phyloP scores from a whole-genome alignment of 1,284 basidiomycete species.

The Earliella scabrosa region DNA sequence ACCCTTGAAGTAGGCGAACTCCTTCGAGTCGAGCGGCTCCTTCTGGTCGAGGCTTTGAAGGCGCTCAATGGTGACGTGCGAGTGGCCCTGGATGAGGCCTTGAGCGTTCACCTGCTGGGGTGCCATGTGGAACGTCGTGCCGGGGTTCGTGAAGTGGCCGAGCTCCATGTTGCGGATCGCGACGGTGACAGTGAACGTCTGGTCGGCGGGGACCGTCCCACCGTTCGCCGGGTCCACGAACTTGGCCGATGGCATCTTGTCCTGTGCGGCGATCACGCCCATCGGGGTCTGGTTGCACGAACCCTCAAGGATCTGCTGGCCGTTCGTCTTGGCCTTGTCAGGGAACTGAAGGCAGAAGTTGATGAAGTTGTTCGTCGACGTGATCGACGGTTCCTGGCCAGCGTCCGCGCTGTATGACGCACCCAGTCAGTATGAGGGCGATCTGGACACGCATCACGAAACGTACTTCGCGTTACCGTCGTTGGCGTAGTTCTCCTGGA shows the following conservation, averaged over 20 bases:
- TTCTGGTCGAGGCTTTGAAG: conserved; percentile 54
- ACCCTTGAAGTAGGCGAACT: conserved; percentile 72
- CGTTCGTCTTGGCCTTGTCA: conserved; percentile 46
- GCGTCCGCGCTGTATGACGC: conserved; percentile 35
- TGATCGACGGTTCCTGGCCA: conserved; percentile 48
- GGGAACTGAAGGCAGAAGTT: conserved; percentile 45
- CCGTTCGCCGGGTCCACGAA: conserved; percentile 48
- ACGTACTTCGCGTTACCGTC: conserved; percentile 33
- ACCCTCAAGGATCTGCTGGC: conserved; percentile 51
- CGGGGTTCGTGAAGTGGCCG: conserved; percentile 56
- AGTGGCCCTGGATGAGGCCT: conserved; percentile 40
- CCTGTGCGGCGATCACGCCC: conserved; percentile 42
- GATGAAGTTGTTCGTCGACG: conserved; percentile 64
- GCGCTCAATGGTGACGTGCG: conserved; percentile 62
- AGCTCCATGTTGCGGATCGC: conserved; percentile 46
- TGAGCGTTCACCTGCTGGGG: conserved; percentile 57
- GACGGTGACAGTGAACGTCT: conserved; percentile 51
- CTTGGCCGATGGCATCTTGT: conserved; percentile 50
- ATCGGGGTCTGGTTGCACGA: conserved; percentile 61
- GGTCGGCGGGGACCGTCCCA: conserved; percentile 43
- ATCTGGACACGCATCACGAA: too few species aligned
- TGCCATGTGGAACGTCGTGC: conserved; percentile 54
- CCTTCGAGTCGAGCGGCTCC: conserved; percentile 55
- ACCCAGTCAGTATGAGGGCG: too few species aligned
- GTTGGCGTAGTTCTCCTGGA: conserved; percentile 43